Conservation (phyloP, 176 grass and related monocot species). For the Musa itinerans region DNA sequence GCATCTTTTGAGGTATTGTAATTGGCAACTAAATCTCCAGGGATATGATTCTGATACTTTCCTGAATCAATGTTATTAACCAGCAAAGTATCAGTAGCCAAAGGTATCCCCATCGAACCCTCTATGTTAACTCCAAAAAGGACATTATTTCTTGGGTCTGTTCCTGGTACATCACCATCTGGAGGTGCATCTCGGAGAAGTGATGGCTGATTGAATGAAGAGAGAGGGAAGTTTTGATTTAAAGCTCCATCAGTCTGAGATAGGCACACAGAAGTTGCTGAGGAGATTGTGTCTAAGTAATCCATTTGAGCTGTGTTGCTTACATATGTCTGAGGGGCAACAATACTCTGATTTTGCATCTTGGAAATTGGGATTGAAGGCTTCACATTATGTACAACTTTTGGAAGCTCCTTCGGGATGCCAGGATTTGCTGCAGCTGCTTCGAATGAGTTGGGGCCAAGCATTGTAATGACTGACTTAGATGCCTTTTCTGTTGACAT, state of each 20-base stretch:
- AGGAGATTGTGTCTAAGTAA: conserved; percentile 79
- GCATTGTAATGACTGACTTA: conserved; percentile 33
- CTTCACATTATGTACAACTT: conserved; percentile 49
- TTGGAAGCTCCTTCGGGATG: conserved; percentile 37
- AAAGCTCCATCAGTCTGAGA: conserved; percentile 65
- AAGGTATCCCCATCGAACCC: conserved; percentile 47
- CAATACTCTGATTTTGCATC: conserved; percentile 34
- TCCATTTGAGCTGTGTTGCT: conserved; percentile 54
- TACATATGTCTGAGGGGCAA: conserved; percentile 45
- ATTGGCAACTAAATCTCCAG: conserved; percentile 52
- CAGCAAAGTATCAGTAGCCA: conserved; percentile 65
- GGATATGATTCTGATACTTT: conserved; percentile 62
- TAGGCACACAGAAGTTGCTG: conserved; percentile 80
- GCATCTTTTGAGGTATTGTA: conserved; percentile 62
- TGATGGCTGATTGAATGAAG: conserved; percentile 56
- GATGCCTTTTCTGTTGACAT: conserved; percentile 39
- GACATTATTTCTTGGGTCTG: conserved; percentile 56
- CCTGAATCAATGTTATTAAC: conserved; percentile 53
- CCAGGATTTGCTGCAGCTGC: conserved; percentile 32
- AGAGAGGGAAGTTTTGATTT: conserved; percentile 51
- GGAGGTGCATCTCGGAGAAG: conserved; percentile 55
- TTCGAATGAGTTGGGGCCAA: conserved; percentile 42
- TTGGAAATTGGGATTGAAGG: conserved; percentile 38
- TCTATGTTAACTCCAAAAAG: conserved; percentile 83
- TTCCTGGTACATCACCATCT: conserved; percentile 58